These are phyloP conservation scores for Lotmaria passim DNA, from an alignment of 208 protist species.

Conservation along the genomic window DNA sequence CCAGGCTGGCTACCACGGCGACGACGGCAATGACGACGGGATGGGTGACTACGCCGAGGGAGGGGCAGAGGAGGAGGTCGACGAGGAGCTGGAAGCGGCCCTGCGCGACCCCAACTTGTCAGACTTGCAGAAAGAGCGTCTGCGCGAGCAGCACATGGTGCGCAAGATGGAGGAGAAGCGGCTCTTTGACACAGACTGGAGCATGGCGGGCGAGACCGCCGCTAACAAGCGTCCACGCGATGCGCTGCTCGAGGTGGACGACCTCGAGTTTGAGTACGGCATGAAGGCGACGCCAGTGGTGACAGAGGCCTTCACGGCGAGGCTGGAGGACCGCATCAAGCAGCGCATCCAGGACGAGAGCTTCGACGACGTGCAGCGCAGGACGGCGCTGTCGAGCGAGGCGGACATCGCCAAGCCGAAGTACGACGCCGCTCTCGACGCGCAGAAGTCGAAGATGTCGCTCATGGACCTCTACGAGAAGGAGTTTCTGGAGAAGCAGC, in stretches of 20 bases:
- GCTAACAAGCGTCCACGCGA: slow-evolving; percentile 80
- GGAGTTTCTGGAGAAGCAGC: slow-evolving; percentile 84
- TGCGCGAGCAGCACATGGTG: slow-evolving; percentile 71
- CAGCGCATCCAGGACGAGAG: slow-evolving; percentile 77
- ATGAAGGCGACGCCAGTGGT: slow-evolving; percentile 88
- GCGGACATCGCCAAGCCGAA: slow-evolving; percentile 65
- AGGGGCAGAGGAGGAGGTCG: slow-evolving; percentile 39
- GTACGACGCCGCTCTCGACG: slow-evolving; percentile 66
- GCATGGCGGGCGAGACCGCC: slow-evolving; percentile 82
- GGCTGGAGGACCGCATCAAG: slow-evolving; percentile 89
- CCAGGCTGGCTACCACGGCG: slow-evolving; percentile 37
- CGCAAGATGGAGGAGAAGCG: slow-evolving; percentile 79
- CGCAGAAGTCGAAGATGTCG: slow-evolving; percentile 90
- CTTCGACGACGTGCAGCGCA: slow-evolving; percentile 87
- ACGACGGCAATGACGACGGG: slow-evolving; percentile 22
- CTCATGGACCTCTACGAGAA: slow-evolving; percentile 94
- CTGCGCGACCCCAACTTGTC: slow-evolving; percentile 72
- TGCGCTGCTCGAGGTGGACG: slow-evolving; percentile 82
- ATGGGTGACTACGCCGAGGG: neutral
- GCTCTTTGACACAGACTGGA: slow-evolving; percentile 80
- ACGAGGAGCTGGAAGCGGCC: slow-evolving; percentile 69
- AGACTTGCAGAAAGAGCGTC: slow-evolving; percentile 71
- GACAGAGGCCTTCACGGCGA: slow-evolving; percentile 81
- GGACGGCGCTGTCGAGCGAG: slow-evolving; percentile 48
- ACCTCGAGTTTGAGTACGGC: slow-evolving; percentile 89